Evolutionary conservation across 228 moss, liverwort and hornwort genomes (phyloP).

Genomic region (Sphagnum magellanicum): DNA sequence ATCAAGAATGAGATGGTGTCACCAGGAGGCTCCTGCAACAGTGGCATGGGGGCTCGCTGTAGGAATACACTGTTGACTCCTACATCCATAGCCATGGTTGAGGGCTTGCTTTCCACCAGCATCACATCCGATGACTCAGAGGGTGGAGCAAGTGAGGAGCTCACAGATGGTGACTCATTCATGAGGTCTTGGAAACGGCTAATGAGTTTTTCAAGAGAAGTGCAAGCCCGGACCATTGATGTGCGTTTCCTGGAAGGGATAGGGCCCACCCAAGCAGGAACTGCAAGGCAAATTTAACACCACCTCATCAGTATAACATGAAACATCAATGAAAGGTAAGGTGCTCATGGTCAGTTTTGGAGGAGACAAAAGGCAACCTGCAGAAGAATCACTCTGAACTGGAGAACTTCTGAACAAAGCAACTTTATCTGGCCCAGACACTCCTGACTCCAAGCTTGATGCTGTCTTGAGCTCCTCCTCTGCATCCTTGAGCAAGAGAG

Average conservation of each 20-base stretch:
- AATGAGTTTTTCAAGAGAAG: slow-evolving; percentile 64
- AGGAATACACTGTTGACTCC: slow-evolving; percentile 70
- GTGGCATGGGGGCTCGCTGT: slow-evolving; percentile 23
- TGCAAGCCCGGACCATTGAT: slow-evolving; percentile 44
- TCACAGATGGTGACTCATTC: slow-evolving; percentile 18
- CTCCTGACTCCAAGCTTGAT: slow-evolving; percentile 59
- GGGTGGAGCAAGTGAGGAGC: slow-evolving; percentile 12
- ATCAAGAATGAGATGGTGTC: slow-evolving; percentile 19
- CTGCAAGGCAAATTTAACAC: too few relatives aligned
- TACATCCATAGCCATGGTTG: slow-evolving; percentile 70
- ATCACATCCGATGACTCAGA: slow-evolving; percentile 47
- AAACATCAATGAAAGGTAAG: too few relatives aligned
- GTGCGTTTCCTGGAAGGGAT: slow-evolving; percentile 73
- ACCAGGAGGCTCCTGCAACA: slow-evolving; percentile 25
- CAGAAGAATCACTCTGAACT: slow-evolving; percentile 14
- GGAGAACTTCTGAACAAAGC: slow-evolving; percentile 25
- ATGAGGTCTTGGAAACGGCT: slow-evolving; percentile 42
- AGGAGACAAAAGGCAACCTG: slow-evolving; percentile 19
- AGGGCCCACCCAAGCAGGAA: slow-evolving; percentile 50
- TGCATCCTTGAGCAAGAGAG: slow-evolving; percentile 43
- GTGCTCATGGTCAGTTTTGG: too few relatives aligned
- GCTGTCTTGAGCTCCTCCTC: slow-evolving; percentile 58
- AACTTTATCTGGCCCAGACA: slow-evolving; percentile 48
- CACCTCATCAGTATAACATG: too few relatives aligned
- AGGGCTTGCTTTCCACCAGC: slow-evolving; percentile 68